Base-by-base conservation (phyloP, 306 rosid genomes). In the Castanea crenata region DNA sequence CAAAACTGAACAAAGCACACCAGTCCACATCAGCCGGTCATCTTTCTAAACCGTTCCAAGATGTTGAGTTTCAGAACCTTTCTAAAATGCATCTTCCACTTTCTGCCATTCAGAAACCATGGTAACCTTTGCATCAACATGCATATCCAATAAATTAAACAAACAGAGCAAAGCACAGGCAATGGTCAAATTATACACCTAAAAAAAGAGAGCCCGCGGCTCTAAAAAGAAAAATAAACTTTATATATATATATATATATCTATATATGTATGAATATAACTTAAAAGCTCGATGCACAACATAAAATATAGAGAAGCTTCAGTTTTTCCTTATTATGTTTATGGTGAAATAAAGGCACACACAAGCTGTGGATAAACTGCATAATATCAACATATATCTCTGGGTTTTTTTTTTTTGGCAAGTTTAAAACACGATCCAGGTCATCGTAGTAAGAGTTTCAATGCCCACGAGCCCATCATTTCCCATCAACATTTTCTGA, bases 21-120 rank as follows among this genome's bases (percentile, higher is more conserved):
- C 99, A 93, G 71, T 95, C 98, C 82, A 95, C 97, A 80, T 93
- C 79, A 95, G 82, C 86, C 89, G 97, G 86, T 92, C 98, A 80
- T 95, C 99, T 82, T 91, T 96, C 87, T 93, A 74, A 58, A 85
- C 91, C 63, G 88, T 78, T 55, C 89, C 93, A 12, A 86, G 93
- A 83, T 46, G n/a, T 51, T 12, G 92, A 85, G 64, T 74, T 83
- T 89, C 90, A 8, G 93, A 88, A 78, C 78, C 90, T 77, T 81
- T 91, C 77, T 82, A 80, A 72, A 95, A 89, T 3, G 97, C 99
- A 72, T 85, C 93, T 84, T 91, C 96, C 85, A 93, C 99, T 90
- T 92, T 95, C 99, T 91, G 94, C 83, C 74, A 80, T 77, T 14
- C 52, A 82, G 57, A 85, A 76, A 77, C 35, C 79, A 55, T 61